phyloP scores from a whole-genome alignment of 306 rosid species.

The Pueraria montana region DNA sequence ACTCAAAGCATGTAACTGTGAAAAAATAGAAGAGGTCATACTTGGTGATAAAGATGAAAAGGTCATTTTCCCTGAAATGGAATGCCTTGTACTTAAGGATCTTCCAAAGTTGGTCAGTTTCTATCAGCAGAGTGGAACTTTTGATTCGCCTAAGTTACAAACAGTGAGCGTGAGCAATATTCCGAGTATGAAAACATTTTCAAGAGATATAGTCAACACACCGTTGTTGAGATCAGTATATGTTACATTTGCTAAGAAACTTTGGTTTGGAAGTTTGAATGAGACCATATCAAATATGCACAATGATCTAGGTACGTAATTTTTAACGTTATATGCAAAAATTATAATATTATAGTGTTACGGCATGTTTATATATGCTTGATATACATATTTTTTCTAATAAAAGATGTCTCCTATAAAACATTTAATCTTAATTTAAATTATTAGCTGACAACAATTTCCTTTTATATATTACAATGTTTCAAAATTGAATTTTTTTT shows the following conservation, averaged over 20 bases:
- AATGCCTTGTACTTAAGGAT: conserved; percentile 26
- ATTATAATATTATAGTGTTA: too few relatives aligned
- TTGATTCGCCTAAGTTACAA: background rate
- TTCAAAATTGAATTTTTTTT: too few relatives aligned
- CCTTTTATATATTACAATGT: too few relatives aligned
- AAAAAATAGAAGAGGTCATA: conserved; percentile 1
- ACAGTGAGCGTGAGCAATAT: background rate
- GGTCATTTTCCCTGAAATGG: background rate
- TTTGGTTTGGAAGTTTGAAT: conserved; percentile 2
- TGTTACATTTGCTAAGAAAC: background rate
- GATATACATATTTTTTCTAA: too few relatives aligned
- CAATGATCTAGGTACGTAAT: background rate
- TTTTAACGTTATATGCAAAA: background rate
- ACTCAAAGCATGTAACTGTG: background rate
- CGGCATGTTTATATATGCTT: background rate
- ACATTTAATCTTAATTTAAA: background rate
- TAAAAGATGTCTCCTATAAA: too few relatives aligned
- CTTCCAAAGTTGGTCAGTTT: background rate
- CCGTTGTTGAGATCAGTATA: background rate
- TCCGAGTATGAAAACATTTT: conserved; percentile 9
- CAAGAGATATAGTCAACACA: background rate
- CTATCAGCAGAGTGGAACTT: too few relatives aligned
- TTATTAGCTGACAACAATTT: too few relatives aligned
- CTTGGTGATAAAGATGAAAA: background rate
- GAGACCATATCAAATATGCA: background rate